These are phyloP conservation scores for Thyridium curvatum DNA, from an alignment of 2,329 filamentous ascomycete genomes.

Conservation along the genomic window DNA sequence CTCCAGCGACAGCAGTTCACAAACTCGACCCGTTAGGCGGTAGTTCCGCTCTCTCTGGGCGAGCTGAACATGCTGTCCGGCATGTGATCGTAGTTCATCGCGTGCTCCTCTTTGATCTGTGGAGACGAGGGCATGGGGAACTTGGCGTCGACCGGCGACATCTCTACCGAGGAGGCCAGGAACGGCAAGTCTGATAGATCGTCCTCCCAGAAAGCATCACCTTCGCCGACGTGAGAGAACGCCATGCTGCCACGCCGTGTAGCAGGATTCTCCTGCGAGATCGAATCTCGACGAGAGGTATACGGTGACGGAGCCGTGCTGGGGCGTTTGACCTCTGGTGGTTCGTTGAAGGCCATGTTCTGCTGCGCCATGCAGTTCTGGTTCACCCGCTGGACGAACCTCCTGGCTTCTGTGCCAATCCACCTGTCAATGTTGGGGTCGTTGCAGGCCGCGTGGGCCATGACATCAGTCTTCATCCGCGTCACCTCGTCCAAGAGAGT, in stretches of 20 bases:
- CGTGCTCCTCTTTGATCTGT: conserved; percentile 10
- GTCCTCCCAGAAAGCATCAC: no score
- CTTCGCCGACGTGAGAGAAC: conserved; percentile 13
- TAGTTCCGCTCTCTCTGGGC: background rate
- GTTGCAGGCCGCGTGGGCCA: conserved; percentile 45
- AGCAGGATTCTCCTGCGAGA: no score
- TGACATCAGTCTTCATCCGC: conserved; percentile 42
- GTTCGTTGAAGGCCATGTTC: conserved; percentile 4
- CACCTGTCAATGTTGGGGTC: conserved; percentile 47
- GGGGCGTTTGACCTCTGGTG: background rate
- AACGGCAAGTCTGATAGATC: no score
- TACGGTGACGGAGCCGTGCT: no score
- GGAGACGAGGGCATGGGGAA: conserved; percentile 11
- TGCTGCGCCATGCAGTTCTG: background rate
- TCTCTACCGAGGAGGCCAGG: conserved; percentile 8
- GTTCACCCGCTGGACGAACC: conserved; percentile 28
- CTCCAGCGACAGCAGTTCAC: no score
- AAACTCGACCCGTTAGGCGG: no score
- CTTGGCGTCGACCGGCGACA: conserved; percentile 10
- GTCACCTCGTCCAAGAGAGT: conserved; percentile 36
- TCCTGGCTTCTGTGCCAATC: conserved; percentile 44
- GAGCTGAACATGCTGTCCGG: conserved; percentile 23
- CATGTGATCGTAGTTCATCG: conserved; percentile 29
- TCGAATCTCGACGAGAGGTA: no score
- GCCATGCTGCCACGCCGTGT: conserved; percentile 12